A percentile compares a stretch with the other conserved stretches of the same genome.
These are phyloP conservation scores for Populus hybrid DNA, from an alignment of 441 rosid species.

Conservation along the genomic window DNA sequence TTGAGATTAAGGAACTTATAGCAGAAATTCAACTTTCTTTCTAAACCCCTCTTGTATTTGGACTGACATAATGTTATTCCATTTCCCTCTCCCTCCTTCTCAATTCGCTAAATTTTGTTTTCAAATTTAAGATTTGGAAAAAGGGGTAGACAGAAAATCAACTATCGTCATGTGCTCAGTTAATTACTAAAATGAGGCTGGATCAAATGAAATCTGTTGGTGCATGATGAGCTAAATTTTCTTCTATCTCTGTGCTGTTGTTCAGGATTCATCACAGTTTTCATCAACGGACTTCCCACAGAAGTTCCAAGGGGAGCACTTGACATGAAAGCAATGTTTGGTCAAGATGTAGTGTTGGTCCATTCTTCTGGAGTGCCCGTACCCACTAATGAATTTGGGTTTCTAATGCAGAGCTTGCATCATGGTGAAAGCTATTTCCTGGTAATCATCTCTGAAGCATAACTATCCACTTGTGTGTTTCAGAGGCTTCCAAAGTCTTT, in stretches of 20 bases:
- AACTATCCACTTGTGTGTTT: neutral
- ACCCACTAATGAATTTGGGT: slow-evolving; percentile 75
- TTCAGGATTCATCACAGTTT: slow-evolving; percentile 68
- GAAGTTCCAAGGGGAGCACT: slow-evolving; percentile 77
- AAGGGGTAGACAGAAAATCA: neutral
- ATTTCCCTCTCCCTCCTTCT: neutral
- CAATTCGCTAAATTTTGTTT: too few species aligned
- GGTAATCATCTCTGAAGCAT: slow-evolving; percentile 37
- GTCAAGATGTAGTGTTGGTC: slow-evolving; percentile 64
- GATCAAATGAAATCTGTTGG: too few species aligned
- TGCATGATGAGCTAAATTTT: too few species aligned
- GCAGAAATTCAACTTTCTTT: neutral
- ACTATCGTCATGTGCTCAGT: neutral
- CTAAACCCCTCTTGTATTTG: neutral
- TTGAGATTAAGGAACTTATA: neutral
- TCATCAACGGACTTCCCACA: slow-evolving; percentile 80
- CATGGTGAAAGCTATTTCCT: slow-evolving; percentile 95
- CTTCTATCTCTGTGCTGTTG: neutral
- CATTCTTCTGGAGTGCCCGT: slow-evolving; percentile 78
- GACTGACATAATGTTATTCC: neutral
- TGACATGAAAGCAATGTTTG: slow-evolving; percentile 73
- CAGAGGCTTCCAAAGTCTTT: neutral
- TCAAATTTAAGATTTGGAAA: too few species aligned
- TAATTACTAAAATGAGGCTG: neutral
- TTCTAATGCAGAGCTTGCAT: slow-evolving; percentile 68